Evolutionary conservation across 257 asterid species (phyloP).

Genomic region (Solanum sitiens): DNA sequence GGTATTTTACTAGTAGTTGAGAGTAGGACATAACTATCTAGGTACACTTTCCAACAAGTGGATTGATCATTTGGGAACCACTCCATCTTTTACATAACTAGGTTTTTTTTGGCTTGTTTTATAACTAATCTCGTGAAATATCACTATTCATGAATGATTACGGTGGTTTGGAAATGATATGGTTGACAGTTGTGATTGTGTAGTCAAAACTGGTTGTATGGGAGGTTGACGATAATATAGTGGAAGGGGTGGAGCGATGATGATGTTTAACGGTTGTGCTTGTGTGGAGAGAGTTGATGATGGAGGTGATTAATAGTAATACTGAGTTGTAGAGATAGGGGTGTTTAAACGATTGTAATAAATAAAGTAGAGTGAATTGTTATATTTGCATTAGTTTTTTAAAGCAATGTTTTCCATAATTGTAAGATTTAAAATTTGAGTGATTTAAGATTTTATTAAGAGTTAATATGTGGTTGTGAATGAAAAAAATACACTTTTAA

Average conservation of each 20-base stretch:
- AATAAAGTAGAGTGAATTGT: not conserved
- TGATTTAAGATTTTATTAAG: not conserved
- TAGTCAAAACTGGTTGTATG: too few species aligned
- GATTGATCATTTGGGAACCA: not conserved
- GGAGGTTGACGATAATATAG: too few species aligned
- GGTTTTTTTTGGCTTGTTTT: not conserved
- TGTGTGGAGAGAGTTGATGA: too few species aligned
- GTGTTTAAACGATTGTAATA: not conserved
- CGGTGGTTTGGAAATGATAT: not conserved
- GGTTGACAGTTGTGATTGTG: not conserved
- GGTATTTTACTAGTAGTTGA: not conserved
- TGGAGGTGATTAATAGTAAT: not conserved
- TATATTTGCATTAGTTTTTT: not conserved
- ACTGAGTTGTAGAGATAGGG: not conserved
- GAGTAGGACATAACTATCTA: not conserved
- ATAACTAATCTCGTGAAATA: not conserved
- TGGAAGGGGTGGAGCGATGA: too few species aligned
- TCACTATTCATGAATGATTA: not conserved
- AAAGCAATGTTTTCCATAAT: not conserved
- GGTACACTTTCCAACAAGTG: not conserved
- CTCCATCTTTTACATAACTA: not conserved
- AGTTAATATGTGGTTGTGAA: not conserved
- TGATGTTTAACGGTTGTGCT: too few species aligned
- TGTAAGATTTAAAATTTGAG: not conserved
- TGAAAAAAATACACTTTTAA: not conserved